Evolutionary conservation across 2,329 filamentous ascomycete species (phyloP).

Genomic region (Fusarium sp.): DNA sequence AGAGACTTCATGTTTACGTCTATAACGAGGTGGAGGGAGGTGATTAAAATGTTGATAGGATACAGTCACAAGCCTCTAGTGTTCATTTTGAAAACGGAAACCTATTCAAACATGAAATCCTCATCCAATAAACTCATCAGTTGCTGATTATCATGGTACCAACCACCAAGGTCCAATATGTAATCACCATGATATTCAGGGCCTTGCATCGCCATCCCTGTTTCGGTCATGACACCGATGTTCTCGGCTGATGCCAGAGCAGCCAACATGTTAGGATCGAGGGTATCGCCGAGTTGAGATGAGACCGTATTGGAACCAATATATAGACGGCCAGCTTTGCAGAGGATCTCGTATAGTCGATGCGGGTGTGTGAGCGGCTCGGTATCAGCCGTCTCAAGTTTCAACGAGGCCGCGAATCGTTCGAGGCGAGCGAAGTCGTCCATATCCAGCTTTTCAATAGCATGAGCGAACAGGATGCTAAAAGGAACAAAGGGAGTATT

Average conservation of each 20-base stretch:
- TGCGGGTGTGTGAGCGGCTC: constrained; percentile 45
- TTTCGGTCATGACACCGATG: background rate
- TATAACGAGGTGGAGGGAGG: background rate
- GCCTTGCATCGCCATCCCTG: too few relatives aligned
- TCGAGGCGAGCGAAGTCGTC: constrained; percentile 38
- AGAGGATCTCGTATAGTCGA: constrained; percentile 48
- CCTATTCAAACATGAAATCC: constrained; percentile 5
- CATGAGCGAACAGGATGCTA: constrained; percentile 49
- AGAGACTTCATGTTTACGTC: too few relatives aligned
- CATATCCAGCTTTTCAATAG: constrained; percentile 33
- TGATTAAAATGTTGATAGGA: background rate
- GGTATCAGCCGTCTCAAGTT: constrained; percentile 8
- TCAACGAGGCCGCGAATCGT: constrained; percentile 46
- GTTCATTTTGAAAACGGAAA: background rate
- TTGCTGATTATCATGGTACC: constrained; percentile 33
- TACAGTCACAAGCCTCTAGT: background rate
- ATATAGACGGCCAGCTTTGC: constrained; percentile 45
- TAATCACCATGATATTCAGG: background rate
- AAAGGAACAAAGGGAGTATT: constrained; percentile 52
- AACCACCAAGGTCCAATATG: constrained; percentile 6
- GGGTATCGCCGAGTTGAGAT: background rate
- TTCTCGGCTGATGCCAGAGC: background rate
- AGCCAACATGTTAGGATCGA: background rate
- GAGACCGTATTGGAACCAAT: constrained; percentile 12
- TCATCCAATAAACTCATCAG: constrained; percentile 28